These are phyloP conservation scores for Heliamphora exappendiculata DNA, from an alignment of 148 eudicot species.

Conservation along the genomic window DNA sequence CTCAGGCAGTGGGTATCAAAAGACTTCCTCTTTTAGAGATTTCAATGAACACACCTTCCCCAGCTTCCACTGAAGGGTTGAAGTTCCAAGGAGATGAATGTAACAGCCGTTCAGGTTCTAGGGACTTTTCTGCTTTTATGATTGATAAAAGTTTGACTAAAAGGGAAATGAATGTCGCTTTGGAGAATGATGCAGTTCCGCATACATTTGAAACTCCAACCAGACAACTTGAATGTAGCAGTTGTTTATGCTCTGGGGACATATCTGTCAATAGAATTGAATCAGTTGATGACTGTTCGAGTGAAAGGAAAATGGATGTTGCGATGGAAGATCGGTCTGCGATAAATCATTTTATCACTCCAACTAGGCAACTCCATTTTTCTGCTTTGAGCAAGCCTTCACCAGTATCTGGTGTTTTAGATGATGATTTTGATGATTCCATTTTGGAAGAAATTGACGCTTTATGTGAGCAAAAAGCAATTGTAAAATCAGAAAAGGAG, in stretches of 20 bases:
- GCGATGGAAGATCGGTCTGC: conserved; percentile 11
- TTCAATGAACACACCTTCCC: conserved; percentile 21
- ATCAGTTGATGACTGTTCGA: conserved; percentile 8
- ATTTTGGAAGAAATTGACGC: conserved; percentile 70
- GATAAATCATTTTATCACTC: conserved; percentile 21
- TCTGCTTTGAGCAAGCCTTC: conserved; percentile 24
- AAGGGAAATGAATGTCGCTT: not conserved
- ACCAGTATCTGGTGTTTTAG: conserved; percentile 25
- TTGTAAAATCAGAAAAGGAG: conserved; percentile 15
- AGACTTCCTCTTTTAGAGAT: conserved; percentile 59
- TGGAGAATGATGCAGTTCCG: conserved; percentile 11
- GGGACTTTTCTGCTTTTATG: conserved; percentile 2
- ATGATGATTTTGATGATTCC: conserved; percentile 62
- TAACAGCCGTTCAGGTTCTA: not conserved
- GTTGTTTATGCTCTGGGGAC: conserved; percentile 5
- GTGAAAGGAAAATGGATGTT: conserved; percentile 8
- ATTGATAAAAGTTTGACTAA: not conserved
- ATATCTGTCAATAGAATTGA: conserved; percentile 8
- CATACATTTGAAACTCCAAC: conserved; percentile 14
- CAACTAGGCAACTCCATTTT: conserved; percentile 17
- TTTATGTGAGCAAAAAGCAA: conserved; percentile 49
- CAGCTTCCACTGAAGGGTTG: conserved; percentile 1
- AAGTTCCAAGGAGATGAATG: conserved; percentile 12
- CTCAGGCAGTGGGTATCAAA: conserved; percentile 7
- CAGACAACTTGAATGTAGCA: conserved; percentile 3